Conservation (phyloP, 2,329 filamentous ascomycete species). For the Fusarium pseudocircinatum region DNA sequence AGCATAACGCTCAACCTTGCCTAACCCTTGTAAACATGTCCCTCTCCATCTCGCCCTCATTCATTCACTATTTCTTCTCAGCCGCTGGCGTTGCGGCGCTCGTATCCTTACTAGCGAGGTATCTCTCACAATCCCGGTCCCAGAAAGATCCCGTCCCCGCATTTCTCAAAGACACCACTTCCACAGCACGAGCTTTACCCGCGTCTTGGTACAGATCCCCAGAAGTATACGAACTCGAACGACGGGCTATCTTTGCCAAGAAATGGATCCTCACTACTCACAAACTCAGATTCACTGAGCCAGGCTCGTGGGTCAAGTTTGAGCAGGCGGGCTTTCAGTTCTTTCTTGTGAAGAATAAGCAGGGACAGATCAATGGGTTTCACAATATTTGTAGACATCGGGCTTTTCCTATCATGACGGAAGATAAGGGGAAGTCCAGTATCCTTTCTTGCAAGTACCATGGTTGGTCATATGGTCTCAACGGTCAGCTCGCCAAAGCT, state of each 20-base stretch:
- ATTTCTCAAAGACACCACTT: not conserved
- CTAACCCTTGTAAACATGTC: not conserved
- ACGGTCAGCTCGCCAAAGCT: slow-evolving; percentile 67
- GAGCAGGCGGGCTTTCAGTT: slow-evolving; percentile 65
- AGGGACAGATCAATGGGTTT: slow-evolving; percentile 64
- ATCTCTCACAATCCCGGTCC: slow-evolving; percentile 4
- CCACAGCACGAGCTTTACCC: slow-evolving; percentile 52
- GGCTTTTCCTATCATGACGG: slow-evolving; percentile 64
- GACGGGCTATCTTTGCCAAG: slow-evolving; percentile 64
- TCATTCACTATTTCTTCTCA: slow-evolving; percentile 31
- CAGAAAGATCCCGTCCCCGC: not conserved
- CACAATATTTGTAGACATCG: slow-evolving; percentile 70
- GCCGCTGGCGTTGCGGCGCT: slow-evolving; percentile 26
- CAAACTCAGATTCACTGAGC: slow-evolving; percentile 57
- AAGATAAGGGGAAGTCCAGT: slow-evolving; percentile 58
- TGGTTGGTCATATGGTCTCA: slow-evolving; percentile 67
- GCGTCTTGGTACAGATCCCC: slow-evolving; percentile 59
- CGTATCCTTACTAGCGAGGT: slow-evolving; percentile 46
- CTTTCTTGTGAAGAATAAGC: slow-evolving; percentile 58
- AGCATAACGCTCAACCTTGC: not conserved
- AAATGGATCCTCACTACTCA: slow-evolving; percentile 67
- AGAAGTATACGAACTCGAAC: slow-evolving; percentile 64
- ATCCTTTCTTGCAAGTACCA: slow-evolving; percentile 69
- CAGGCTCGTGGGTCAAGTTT: slow-evolving; percentile 65
- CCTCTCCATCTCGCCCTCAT: not conserved